Percentiles rank a stretch among this genome's conserved stretches.
Evolutionary conservation across 2,329 filamentous ascomycete species (phyloP).

Genomic region (Verticillium dahliae): DNA sequence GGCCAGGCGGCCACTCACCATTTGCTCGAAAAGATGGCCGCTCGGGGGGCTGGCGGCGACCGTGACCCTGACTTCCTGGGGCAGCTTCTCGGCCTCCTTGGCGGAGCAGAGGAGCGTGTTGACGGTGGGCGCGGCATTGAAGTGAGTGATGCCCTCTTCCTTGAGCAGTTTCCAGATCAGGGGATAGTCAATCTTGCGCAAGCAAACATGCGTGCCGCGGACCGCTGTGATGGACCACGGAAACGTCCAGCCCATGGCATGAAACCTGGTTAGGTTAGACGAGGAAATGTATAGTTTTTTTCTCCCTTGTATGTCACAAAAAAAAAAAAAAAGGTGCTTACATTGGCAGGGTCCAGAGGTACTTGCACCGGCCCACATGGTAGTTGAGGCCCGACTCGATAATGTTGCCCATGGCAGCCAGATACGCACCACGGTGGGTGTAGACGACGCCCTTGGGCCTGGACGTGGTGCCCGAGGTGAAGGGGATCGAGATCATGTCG

Average conservation of each 20-base stretch:
- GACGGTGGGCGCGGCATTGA: constrained; percentile 83
- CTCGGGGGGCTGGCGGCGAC: constrained; percentile 90
- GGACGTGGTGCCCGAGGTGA: constrained; percentile 90
- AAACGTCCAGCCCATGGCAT: constrained; percentile 75
- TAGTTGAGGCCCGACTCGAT: constrained; percentile 82
- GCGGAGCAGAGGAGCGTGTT: constrained; percentile 87
- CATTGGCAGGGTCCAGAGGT: constrained; percentile 91
- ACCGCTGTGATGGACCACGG: constrained; percentile 92
- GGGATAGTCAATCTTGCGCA: constrained; percentile 91
- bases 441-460: constrained; percentile 89
- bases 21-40: constrained; percentile 85
- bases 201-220: constrained; percentile 77
- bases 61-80: constrained; percentile 71
- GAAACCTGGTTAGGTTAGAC: constrained; percentile 39
- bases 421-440: constrained; percentile 80
- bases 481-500: constrained; percentile 77
- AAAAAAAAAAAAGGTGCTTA: constrained; percentile 39
- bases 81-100: constrained; percentile 64
- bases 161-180: constrained; percentile 87
- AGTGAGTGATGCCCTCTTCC: constrained; percentile 84
- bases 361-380: constrained; percentile 63
- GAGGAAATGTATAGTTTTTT: neutral
- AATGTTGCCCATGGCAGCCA: constrained; percentile 78
- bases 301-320: neutral
- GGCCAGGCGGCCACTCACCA: constrained; percentile 45